Conservation (phyloP, 2,329 filamentous ascomycete species). For the Hymenoscyphus occultus region DNA sequence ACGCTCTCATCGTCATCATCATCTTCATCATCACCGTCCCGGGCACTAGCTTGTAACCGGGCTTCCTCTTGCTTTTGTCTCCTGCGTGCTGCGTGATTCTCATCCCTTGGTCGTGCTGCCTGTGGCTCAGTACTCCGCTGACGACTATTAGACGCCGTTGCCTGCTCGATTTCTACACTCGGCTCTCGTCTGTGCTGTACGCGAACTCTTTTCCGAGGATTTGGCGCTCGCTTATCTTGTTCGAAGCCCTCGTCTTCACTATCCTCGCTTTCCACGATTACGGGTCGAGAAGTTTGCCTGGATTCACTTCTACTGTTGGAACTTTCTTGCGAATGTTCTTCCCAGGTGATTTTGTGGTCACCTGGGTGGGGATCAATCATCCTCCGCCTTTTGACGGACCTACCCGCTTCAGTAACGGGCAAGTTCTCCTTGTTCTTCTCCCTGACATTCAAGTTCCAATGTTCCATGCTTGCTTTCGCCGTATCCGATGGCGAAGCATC, state of each 20-base stretch:
- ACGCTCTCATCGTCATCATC: conserved; percentile 15
- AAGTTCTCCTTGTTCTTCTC: conserved; percentile 36
- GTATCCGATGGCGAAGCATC: not conserved
- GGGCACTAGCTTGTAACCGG: conserved; percentile 3
- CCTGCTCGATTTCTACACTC: not conserved
- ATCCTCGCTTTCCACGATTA: conserved; percentile 20
- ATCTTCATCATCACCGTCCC: conserved; percentile 7
- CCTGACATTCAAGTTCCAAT: conserved; percentile 15
- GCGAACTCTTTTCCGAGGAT: conserved; percentile 20
- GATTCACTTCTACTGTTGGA: not conserved
- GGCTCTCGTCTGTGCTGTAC: conserved; percentile 1
- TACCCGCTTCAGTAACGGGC: conserved; percentile 9
- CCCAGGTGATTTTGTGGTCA: conserved; percentile 23
- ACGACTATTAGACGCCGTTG: conserved; percentile 1
- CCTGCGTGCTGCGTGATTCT: conserved; percentile 17
- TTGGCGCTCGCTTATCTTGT: conserved; percentile 22
- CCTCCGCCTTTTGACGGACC: conserved; percentile 12
- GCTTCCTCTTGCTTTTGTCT: conserved; percentile 7
- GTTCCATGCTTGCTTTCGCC: not conserved
- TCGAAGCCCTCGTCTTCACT: conserved; percentile 30
- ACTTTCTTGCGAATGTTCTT: conserved; percentile 16
- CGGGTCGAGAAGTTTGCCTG: not conserved
- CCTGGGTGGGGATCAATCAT: conserved; percentile 25
- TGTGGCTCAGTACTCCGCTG: conserved; percentile 1
- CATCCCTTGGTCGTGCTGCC: conserved; percentile 3